Conservation (phyloP, 768 basidiomycete genomes). For the Boletus huronensis region DNA sequence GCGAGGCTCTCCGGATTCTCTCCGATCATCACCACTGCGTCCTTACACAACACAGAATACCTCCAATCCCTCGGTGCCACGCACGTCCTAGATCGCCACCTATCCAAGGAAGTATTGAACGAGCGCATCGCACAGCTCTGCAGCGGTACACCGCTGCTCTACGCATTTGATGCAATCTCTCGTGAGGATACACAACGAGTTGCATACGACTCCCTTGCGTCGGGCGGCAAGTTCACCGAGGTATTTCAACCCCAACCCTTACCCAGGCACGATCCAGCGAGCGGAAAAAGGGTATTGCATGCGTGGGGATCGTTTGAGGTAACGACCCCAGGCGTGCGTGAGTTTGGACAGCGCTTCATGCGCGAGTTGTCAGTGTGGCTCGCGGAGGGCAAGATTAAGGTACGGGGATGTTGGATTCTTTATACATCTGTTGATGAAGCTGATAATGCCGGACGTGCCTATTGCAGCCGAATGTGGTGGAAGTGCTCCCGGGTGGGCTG, state of each 20-base stretch:
- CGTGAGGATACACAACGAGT: conserved; percentile 29
- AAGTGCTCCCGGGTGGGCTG: background rate
- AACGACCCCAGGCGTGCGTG: background rate
- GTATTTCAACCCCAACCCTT: background rate
- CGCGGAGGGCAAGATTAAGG: conserved; percentile 13
- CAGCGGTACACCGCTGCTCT: background rate
- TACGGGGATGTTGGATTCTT: background rate
- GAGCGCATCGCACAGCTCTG: background rate
- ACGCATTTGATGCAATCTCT: conserved; percentile 28
- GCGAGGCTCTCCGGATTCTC: conserved; percentile 30
- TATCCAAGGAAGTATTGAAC: conserved; percentile 2
- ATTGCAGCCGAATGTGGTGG: conserved; percentile 2
- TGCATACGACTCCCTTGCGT: conserved; percentile 29
- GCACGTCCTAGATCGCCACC: conserved; percentile 30
- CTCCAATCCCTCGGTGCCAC: conserved; percentile 35
- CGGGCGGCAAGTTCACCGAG: conserved; percentile 21
- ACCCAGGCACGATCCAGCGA: background rate
- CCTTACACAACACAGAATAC: conserved; percentile 26
- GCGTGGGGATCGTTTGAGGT: conserved; percentile 3
- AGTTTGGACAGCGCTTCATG: conserved; percentile 11
- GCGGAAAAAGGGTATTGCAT: conserved; percentile 3
- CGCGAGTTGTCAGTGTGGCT: conserved; percentile 4
- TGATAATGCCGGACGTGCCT: background rate
- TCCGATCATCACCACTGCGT: conserved; percentile 36
- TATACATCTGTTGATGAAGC: no score